Conservation (phyloP, 768 basidiomycete species). For the Tricholoma sp. region DNA sequence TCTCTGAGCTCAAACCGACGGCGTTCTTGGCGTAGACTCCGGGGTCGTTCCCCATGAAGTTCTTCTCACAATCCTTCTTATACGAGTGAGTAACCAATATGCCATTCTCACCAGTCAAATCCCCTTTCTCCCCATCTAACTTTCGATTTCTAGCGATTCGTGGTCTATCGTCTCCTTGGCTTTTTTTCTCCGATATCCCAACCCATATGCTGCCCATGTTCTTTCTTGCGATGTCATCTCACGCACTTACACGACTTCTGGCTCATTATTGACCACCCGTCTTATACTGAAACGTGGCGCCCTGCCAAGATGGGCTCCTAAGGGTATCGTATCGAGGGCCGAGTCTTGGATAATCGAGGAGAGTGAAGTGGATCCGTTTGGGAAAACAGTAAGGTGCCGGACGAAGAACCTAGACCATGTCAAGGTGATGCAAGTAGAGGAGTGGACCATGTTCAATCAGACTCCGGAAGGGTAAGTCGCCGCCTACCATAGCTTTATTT, state of each 20-base stretch:
- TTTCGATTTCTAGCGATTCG: constrained; percentile 60
- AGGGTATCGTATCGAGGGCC: constrained; percentile 74
- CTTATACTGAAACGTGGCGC: constrained; percentile 90
- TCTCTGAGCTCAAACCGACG: not conserved
- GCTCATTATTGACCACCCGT: constrained; percentile 78
- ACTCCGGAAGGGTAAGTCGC: constrained; percentile 59
- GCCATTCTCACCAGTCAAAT: not conserved
- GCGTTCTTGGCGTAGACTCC: constrained; percentile 10
- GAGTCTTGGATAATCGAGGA: constrained; percentile 96
- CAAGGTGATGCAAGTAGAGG: constrained; percentile 90
- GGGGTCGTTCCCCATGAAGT: constrained; percentile 45
- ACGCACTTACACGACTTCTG: constrained; percentile 64
- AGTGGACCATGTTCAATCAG: constrained; percentile 69
- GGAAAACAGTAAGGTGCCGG: constrained; percentile 66
- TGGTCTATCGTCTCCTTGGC: constrained; percentile 91
- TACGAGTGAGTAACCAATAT: constrained; percentile 44
- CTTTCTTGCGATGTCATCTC: constrained; percentile 94
- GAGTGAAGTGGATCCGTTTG: constrained; percentile 86
- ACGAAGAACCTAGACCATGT: constrained; percentile 93
- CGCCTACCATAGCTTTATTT: not conserved
- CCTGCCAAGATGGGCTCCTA: constrained; percentile 89
- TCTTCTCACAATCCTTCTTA: constrained; percentile 49
- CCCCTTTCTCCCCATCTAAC: constrained; percentile 11
- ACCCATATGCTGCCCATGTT: constrained; percentile 91
- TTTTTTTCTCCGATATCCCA: constrained; percentile 93